Percentiles rank a stretch among this genome's conserved stretches.
Evolutionary conservation across 257 asterid species (phyloP).

Genomic region (Forsythia viridissima): DNA sequence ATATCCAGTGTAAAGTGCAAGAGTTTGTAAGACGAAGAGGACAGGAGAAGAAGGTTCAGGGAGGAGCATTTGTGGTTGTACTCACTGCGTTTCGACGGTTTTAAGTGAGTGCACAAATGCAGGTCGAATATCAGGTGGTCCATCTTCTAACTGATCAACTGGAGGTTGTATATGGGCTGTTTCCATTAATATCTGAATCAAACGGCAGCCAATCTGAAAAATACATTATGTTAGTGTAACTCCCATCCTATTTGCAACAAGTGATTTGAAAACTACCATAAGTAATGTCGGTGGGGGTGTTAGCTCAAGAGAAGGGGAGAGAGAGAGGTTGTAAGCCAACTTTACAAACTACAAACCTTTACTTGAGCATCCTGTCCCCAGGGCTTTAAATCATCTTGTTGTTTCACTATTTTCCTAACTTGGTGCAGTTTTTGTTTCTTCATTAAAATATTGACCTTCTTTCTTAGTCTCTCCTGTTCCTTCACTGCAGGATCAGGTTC

Average conservation of each 20-base stretch:
- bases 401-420: constrained; percentile 68
- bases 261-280: constrained; percentile 8
- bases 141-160: constrained; percentile 62
- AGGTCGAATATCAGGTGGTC: constrained; percentile 86
- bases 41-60: not conserved
- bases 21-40: constrained; percentile 9
- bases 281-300: not conserved
- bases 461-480: constrained; percentile 60
- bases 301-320: not conserved
- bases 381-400: constrained; percentile 61
- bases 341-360: constrained; percentile 49
- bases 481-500: constrained; percentile 42
- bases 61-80: constrained; percentile 20
- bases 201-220: constrained; percentile 81
- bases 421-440: constrained; percentile 69
- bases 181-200: constrained; percentile 78
- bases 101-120: constrained; percentile 82
- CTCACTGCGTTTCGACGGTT: constrained; percentile 79
- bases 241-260: constrained; percentile 22
- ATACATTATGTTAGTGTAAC: constrained; percentile 18
- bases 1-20: constrained; percentile 7
- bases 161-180: constrained; percentile 94
- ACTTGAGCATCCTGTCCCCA: constrained; percentile 95
- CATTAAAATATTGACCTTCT: constrained; percentile 69
- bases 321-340: constrained; percentile 6